Conservation (phyloP, 495 filamentous ascomycete species). For the Jackrogersella multiformis region DNA sequence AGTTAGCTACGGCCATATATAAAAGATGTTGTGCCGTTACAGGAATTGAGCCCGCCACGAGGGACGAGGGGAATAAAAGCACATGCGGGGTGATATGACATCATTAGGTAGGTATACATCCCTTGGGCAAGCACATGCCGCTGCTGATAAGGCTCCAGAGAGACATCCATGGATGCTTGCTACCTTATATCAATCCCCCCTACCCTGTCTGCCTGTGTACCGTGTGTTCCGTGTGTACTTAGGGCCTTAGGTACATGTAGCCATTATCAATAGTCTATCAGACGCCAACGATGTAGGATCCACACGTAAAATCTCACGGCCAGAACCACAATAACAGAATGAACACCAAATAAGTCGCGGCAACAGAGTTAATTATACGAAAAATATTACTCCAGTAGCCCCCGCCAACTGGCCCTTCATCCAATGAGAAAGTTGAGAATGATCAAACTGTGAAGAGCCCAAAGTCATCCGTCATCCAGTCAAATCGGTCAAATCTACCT, state of each 20-base stretch:
- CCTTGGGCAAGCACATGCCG: constrained; percentile 6
- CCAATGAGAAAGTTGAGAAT: constrained; percentile 1
- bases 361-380: constrained; percentile 7
- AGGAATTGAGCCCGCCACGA: neutral
- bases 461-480: constrained; percentile 6
- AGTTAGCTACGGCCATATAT: constrained; percentile 10
- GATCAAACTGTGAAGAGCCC: neutral
- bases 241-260: too few species aligned
- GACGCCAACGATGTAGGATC: constrained; percentile 13
- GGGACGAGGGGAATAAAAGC: constrained; percentile 23
- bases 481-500: constrained; percentile 18
- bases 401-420: neutral
- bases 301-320: neutral
- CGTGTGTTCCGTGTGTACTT: too few species aligned
- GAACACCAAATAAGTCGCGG: constrained; percentile 18
- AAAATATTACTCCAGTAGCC: neutral
- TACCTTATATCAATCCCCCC: neutral
- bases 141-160: too few species aligned
- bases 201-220: too few species aligned
- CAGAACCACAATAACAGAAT: constrained; percentile 2
- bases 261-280: constrained; percentile 9
- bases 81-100: constrained; percentile 35
- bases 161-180: neutral
- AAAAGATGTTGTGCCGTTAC: too few species aligned
- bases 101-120: constrained; percentile 28